Base-by-base conservation (phyloP, 2,329 filamentous ascomycete species). In the Epichloe sylvatica region DNA sequence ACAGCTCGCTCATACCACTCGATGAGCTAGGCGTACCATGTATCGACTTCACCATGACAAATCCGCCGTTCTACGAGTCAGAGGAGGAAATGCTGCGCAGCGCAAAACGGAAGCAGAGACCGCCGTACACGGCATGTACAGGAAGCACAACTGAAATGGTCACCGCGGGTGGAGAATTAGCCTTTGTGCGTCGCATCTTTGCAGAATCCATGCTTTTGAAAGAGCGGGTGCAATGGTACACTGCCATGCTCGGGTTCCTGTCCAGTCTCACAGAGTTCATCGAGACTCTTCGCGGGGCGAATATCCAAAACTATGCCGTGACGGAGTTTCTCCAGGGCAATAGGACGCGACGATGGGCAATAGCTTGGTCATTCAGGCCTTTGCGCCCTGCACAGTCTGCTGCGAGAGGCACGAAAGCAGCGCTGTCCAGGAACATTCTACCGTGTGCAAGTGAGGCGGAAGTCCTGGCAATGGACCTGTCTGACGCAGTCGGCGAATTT, bases 11-110 rank as follows among this genome's bases (percentile, higher is more conserved):
- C 2, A 73, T 97, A 5, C 81, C 84, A 0, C 61, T 88, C 0
- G 70, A 80, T 38, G 71, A 72, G 0, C 60, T 81, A 1, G 65
- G 63, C 21, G 61, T 77, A 4, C 62, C 68, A 7, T 60, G 54
- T 3, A 71, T 94, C 41, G 83, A 91, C 61, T 96, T 97, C 62
- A 81, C 79, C 51, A 94, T 97, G 81, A 91, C 84, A 55, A 98
- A 98, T 57, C 92, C 92, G 0, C 92, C 92, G 0, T 98, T 98
- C 68, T 97, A 96, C 69, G 66, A 73, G n/a, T 89, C 86, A 0
- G 68, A 76, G 3, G 66, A 74, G 5, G 88, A 94, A 46, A 77
- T 96, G 65, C 56, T 75, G 3, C 67, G 70, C 4, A 83, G 83
- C 1, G 83, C 86, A 0, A 64, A 71, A 15, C 66, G 74, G 37